Evolutionary conservation across 306 rosid species (phyloP).

Genomic region (Sicyos baderoa): DNA sequence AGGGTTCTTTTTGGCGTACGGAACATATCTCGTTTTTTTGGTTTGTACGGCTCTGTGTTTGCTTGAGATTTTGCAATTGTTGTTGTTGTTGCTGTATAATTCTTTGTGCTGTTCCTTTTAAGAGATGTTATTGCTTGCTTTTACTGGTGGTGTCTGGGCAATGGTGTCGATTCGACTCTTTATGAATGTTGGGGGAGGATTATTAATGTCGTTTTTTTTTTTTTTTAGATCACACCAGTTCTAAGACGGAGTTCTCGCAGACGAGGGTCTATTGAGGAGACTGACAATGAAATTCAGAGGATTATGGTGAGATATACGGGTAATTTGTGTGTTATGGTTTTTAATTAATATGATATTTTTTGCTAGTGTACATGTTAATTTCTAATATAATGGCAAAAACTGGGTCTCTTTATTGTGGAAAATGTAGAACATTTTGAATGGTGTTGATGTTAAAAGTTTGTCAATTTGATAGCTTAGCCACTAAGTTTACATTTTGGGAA

Average conservation of each 20-base stretch:
- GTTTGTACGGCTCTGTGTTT: neutral
- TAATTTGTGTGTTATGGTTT: slow-evolving; percentile 22
- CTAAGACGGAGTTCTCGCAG: slow-evolving; percentile 40
- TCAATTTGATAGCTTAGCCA: neutral
- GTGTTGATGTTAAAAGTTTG: neutral
- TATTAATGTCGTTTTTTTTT: slow-evolving; percentile 38
- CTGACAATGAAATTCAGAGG: slow-evolving; percentile 30
- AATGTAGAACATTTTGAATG: neutral
- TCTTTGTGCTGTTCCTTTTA: slow-evolving; percentile 10
- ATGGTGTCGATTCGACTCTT: neutral
- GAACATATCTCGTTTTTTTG: neutral
- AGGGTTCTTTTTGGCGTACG: slow-evolving; percentile 17
- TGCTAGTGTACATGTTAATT: slow-evolving; percentile 1
- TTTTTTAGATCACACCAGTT: slow-evolving; percentile 43
- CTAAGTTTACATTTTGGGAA: neutral
- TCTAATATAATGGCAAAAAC: neutral
- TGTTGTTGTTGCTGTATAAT: slow-evolving; percentile 6
- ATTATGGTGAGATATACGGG: slow-evolving; percentile 47
- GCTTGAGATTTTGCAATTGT: neutral
- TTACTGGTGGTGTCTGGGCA: neutral
- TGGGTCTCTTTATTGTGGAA: neutral
- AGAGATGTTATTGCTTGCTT: slow-evolving; percentile 13
- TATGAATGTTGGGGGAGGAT: slow-evolving; percentile 22
- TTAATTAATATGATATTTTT: neutral
- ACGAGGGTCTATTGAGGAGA: slow-evolving; percentile 34